phyloP scores from a whole-genome alignment of 306 rosid genomes.

The Casuarina cunninghamiana region DNA sequence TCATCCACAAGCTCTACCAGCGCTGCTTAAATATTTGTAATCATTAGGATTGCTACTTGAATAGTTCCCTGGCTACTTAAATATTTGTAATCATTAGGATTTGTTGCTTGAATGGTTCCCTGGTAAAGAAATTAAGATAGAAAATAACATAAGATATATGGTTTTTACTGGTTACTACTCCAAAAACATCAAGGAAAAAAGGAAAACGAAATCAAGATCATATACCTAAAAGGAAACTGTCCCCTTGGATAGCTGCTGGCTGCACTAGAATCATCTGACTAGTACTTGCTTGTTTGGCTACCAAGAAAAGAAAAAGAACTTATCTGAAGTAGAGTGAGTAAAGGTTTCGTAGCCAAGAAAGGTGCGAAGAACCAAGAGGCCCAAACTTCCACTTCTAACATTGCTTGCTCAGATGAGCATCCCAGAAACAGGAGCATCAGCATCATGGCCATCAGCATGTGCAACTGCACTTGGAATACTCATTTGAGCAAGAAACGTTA shows the following conservation, averaged over 20 bases:
- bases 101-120: no score
- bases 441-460: background rate
- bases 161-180: no score
- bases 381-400: slow-evolving; percentile 42
- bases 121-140: no score
- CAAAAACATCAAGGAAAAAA: no score
- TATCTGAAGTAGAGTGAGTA: background rate
- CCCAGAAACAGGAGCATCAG: slow-evolving; percentile 41
- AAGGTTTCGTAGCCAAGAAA: background rate
- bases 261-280: background rate
- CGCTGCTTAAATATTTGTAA: no score
- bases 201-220: no score
- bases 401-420: slow-evolving; percentile 73
- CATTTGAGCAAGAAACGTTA: slow-evolving; percentile 98
- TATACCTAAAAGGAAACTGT: no score
- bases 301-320: slow-evolving; percentile 3
- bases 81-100: no score
- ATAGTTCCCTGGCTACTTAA: no score
- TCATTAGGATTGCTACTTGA: no score
- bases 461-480: slow-evolving; percentile 68
- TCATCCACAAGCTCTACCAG: no score
- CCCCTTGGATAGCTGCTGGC: background rate
- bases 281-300: background rate
- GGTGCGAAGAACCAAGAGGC: background rate
- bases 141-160: no score